A percentile compares a stretch with the other conserved stretches of the same genome.
These are phyloP conservation scores for Amoeboaphelidium occidentale DNA, from an alignment of 371 early-diverging fungal species.

Conservation along the genomic window DNA sequence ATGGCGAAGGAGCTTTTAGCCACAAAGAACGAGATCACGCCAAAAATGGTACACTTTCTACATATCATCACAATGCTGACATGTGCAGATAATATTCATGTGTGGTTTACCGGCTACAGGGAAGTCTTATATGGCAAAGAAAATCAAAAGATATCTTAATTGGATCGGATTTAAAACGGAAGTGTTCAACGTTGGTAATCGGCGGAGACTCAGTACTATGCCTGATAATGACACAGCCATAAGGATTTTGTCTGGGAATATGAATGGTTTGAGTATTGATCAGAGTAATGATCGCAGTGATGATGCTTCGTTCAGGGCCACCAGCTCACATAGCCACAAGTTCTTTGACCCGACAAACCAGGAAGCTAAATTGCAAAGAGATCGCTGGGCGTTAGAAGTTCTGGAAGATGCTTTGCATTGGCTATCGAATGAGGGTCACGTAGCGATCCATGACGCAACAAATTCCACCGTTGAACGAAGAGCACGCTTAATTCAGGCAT, in stretches of 20 bases:
- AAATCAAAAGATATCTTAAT: constrained; percentile 43
- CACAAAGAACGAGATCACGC: too few species aligned
- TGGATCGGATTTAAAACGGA: constrained; percentile 36
- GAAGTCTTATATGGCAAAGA: too few species aligned
- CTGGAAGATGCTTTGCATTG: constrained; percentile 52
- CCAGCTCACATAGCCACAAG: constrained; percentile 1
- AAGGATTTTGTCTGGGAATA: too few species aligned
- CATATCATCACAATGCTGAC: too few species aligned
- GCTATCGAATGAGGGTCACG: constrained; percentile 43
- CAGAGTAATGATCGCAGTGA: too few species aligned
- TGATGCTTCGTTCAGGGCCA: too few species aligned
- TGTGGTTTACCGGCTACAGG: too few species aligned
- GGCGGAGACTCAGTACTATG: constrained; percentile 28
- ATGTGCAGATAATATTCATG: too few species aligned
- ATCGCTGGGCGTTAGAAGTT: constrained; percentile 43
- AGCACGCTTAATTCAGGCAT: constrained; percentile 29
- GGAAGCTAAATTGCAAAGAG: constrained; percentile 36
- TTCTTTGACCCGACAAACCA: constrained; percentile 31
- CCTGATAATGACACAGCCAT: constrained; percentile 10
- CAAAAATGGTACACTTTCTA: too few species aligned
- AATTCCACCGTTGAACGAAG: constrained; percentile 52
- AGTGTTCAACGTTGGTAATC: constrained; percentile 62
- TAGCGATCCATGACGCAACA: constrained; percentile 73
- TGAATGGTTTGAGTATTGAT: too few species aligned
- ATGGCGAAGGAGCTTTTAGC: too few species aligned